A percentile compares a stretch with the other conserved stretches of the same genome.
phyloP scores from a whole-genome alignment of 352 stramenopile species.

The Globisporangium rhizosaccharum region DNA sequence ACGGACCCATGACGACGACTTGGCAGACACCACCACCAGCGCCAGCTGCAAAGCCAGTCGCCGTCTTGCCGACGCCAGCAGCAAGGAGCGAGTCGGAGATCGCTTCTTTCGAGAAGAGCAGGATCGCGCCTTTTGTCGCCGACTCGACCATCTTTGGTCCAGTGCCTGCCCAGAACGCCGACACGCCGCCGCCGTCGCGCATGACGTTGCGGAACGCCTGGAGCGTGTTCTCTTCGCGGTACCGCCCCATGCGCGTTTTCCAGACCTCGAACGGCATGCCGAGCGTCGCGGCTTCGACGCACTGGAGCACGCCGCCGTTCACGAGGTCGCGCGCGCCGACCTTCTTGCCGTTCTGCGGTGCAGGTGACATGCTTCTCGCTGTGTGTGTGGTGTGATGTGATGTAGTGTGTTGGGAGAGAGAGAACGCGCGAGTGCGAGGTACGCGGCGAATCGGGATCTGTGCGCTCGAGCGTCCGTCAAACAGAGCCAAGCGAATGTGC shows the following conservation, averaged over 20 bases:
- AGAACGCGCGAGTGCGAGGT: background rate
- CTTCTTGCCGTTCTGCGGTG: conserved; percentile 69
- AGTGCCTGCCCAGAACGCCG: conserved; percentile 85
- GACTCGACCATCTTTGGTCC: conserved; percentile 91
- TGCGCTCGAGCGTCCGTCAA: background rate
- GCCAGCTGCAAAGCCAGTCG: conserved; percentile 78
- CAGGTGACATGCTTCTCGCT: conserved; percentile 42
- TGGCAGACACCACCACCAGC: conserved; percentile 85
- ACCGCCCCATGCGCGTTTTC: conserved; percentile 91
- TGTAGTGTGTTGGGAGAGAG: background rate
- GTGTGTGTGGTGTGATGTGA: background rate
- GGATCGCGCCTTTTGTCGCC: conserved; percentile 84
- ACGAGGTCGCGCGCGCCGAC: conserved; percentile 71
- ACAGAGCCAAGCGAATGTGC: background rate
- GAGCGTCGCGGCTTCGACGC: conserved; percentile 83
- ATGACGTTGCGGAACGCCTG: conserved; percentile 88
- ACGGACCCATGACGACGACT: conserved; percentile 87
- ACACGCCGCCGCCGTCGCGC: conserved; percentile 71
- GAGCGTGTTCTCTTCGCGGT: conserved; percentile 70
- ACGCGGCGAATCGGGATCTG: conserved; percentile 13
- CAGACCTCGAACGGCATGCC: conserved; percentile 92
- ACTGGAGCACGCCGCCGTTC: conserved; percentile 83
- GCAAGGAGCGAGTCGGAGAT: conserved; percentile 78
- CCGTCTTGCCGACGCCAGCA: conserved; percentile 51
- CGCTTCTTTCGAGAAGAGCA: conserved; percentile 88